Conservation (phyloP, 176 grass and related monocot species). For the Ensete glaucum region DNA sequence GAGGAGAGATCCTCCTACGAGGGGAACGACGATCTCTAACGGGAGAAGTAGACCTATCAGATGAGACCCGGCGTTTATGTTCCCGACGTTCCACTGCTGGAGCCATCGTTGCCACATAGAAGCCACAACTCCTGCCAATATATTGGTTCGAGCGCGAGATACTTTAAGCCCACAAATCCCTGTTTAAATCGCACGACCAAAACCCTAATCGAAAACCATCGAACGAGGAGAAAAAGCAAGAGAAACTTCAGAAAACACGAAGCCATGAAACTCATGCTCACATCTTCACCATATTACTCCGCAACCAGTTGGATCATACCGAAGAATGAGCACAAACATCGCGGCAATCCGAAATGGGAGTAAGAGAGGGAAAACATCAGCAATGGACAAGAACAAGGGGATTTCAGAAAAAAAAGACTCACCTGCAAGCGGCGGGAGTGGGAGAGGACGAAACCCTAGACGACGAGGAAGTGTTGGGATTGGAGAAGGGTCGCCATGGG, state of each 20-base stretch:
- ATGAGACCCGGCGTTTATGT: conserved; percentile 21
- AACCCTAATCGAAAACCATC: neutral
- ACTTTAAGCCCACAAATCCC: neutral
- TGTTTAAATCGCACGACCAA: neutral
- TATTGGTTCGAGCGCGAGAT: neutral
- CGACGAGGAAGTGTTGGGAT: neutral
- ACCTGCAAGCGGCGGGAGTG: neutral
- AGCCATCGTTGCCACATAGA: conserved; percentile 30
- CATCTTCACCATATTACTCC: neutral
- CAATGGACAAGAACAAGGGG: neutral
- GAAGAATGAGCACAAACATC: neutral
- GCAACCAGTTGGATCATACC: neutral
- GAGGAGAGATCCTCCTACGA: conserved; percentile 26
- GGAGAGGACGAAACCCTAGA: neutral
- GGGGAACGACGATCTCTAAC: conserved; percentile 33
- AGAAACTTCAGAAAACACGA: neutral
- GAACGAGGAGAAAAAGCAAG: neutral
- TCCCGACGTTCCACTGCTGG: conserved; percentile 52
- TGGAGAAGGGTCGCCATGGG: neutral
- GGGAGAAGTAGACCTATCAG: conserved; percentile 41
- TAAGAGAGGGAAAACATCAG: neutral
- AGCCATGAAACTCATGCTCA: neutral
- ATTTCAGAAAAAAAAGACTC: neutral
- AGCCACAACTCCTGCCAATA: neutral
- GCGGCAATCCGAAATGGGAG: neutral